A percentile compares a stretch with the other conserved stretches of the same genome.
phyloP scores from a whole-genome alignment of 495 filamentous ascomycete species.

The Neurospora sp. region DNA sequence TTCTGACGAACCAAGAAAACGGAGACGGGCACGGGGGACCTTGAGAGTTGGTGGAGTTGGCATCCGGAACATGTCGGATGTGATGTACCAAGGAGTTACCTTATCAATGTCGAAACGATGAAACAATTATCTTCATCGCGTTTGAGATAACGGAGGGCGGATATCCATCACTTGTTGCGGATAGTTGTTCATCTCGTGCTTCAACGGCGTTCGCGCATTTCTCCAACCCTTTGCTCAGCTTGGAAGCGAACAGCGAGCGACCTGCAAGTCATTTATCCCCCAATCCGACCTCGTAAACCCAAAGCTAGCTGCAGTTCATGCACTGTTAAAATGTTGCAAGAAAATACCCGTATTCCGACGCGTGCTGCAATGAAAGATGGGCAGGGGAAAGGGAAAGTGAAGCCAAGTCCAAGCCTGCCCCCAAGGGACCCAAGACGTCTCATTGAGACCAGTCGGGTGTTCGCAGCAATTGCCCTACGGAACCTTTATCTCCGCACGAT shows the following conservation, averaged over 20 bases:
- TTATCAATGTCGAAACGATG: neutral
- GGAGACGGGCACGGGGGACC: neutral
- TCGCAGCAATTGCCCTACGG: neutral
- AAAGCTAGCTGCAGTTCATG: neutral
- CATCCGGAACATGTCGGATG: neutral
- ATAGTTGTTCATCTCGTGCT: neutral
- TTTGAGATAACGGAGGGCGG: neutral
- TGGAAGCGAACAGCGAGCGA: neutral
- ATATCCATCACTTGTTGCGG: neutral
- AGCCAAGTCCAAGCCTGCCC: neutral
- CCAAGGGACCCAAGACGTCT: neutral
- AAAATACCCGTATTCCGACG: neutral
- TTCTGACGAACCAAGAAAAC: neutral
- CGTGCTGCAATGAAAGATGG: neutral
- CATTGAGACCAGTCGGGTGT: neutral
- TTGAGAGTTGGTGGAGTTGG: neutral
- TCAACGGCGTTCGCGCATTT: neutral
- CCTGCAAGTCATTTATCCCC: neutral
- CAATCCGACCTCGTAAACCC: neutral
- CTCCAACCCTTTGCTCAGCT: neutral
- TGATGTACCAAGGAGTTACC: neutral
- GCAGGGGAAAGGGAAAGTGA: neutral
- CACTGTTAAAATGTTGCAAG: neutral
- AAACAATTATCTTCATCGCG: neutral
- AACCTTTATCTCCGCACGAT: neutral